Evolutionary conservation across 345 rosid species (phyloP).

Genomic region (Moringa oleifera): DNA sequence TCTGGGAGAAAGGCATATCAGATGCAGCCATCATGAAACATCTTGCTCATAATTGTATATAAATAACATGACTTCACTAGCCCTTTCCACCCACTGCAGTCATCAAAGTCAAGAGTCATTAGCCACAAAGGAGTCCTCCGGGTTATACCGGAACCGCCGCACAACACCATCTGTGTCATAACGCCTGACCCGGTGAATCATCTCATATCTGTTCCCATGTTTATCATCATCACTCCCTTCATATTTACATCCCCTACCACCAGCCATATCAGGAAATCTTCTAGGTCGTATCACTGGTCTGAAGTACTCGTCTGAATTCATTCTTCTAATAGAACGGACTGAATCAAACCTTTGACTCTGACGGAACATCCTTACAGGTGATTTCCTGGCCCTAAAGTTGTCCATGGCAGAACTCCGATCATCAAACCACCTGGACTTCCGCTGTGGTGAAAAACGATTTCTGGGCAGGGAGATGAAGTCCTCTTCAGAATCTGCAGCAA

Average conservation of each 20-base stretch:
- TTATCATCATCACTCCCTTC: constrained; percentile 28
- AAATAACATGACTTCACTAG: not conserved
- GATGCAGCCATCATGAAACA: not conserved
- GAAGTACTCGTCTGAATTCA: constrained; percentile 18
- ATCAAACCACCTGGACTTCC: constrained; percentile 27
- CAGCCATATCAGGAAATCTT: constrained; percentile 21
- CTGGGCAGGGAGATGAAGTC: constrained; percentile 33
- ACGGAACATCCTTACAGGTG: constrained; percentile 28
- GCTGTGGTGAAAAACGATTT: constrained; percentile 30
- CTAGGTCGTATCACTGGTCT: constrained; percentile 23
- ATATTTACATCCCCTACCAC: constrained; percentile 22
- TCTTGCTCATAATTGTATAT: not conserved
- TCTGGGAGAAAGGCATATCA: too few relatives aligned
- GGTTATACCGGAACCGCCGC: constrained; percentile 17
- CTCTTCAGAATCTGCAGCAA: constrained; percentile 28
- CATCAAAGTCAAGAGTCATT: constrained; percentile 11
- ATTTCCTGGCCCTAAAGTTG: constrained; percentile 31
- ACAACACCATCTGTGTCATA: constrained; percentile 19
- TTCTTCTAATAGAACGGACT: constrained; percentile 16
- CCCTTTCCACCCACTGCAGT: not conserved
- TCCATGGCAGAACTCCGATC: constrained; percentile 24
- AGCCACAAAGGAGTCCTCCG: constrained; percentile 8
- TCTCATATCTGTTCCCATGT: constrained; percentile 26
- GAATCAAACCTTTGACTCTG: constrained; percentile 36
- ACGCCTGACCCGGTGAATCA: constrained; percentile 21